phyloP scores from a whole-genome alignment of 306 rosid genomes.

The Fragaria vesca region DNA sequence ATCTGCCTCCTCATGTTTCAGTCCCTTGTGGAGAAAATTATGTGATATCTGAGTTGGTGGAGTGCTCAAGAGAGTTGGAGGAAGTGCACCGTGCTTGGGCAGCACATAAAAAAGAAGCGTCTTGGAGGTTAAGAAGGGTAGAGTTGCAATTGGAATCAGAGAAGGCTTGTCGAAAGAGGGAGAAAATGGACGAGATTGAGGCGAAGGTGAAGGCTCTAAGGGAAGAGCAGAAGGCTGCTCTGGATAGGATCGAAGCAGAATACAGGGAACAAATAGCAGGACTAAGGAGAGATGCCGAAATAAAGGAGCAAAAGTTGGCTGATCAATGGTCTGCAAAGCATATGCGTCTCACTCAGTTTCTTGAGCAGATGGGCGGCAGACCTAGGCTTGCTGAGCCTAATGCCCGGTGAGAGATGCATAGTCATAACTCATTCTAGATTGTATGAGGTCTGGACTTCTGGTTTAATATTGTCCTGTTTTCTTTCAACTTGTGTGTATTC shows the following conservation, averaged over 20 bases:
- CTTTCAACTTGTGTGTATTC: constrained; percentile 35
- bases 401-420: constrained; percentile 48
- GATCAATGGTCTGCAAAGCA: constrained; percentile 95
- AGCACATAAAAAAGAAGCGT: constrained; percentile 78
- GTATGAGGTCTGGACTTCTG: constrained; percentile 3
- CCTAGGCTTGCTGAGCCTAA: constrained; percentile 58
- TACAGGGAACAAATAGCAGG: constrained; percentile 80
- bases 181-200: constrained; percentile 81
- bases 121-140: constrained; percentile 84
- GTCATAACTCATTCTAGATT: not conserved
- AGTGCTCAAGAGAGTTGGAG: constrained; percentile 86
- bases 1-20: constrained; percentile 53
- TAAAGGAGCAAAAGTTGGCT: constrained; percentile 88
- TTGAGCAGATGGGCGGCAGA: constrained; percentile 77
- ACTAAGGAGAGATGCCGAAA: constrained; percentile 81
- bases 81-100: constrained; percentile 85
- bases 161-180: constrained; percentile 70
- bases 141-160: constrained; percentile 92
- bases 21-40: constrained; percentile 52
- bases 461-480: constrained; percentile 14
- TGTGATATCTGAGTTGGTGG: constrained; percentile 63
- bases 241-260: constrained; percentile 85
- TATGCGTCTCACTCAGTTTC: constrained; percentile 63
- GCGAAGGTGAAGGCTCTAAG: constrained; percentile 77
- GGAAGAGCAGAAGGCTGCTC: constrained; percentile 67